Base-by-base conservation (phyloP, 371 early-diverging fungal species). In the Umbelopsis sp. region DNA sequence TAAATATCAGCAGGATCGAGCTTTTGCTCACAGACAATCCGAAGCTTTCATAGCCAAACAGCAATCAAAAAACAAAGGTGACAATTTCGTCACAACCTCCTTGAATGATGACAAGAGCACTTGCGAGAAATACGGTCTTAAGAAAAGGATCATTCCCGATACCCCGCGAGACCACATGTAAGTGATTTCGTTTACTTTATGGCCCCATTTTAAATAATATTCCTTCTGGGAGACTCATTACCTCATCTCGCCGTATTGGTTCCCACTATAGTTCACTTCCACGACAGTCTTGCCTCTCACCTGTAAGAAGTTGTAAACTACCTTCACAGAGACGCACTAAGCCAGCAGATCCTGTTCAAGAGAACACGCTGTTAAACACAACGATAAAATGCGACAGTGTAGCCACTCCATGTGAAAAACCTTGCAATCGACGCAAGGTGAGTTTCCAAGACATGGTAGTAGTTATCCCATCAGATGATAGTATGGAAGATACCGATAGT, bases 351-450 rank as follows among this genome's bases (percentile, higher is more conserved):
- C 35, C 35, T 18, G 57, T 57, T 29, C 57, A 57, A 35, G 32
- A 57, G 35, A 57, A 57, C 14, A 57, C 57, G 11, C 14, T 57
- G 35, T 35, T 57, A 38, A 57, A 57, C 35, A 57, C 57, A 8
- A 24, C 18, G 3, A 57, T 57, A 18, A 29, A 29, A 35, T 57
- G 57, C 57, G 16, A 57, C 35, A 12, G n/a, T 16, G 5, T 4
- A 7, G 57, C 37, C 25, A 11, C 12, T 24, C 37, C 32, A 7
- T 35, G 35, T 18, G n/a, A 29, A 16, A 57, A 57, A 9, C 16
- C 57, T 37, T 57, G 57, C 35, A 57, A 32, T 57, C 32, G 57
- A 57, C 57, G 35, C 37, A 57, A 57, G 35, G 57, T 57, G 35
- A 57, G 57, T 35, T 57, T 57, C 5, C 57, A 57, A 35, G 57